A percentile compares a stretch with the other conserved stretches of the same genome.
Evolutionary conservation across 495 filamentous ascomycete species (phyloP).

Genomic region (Oidiodendron maius): DNA sequence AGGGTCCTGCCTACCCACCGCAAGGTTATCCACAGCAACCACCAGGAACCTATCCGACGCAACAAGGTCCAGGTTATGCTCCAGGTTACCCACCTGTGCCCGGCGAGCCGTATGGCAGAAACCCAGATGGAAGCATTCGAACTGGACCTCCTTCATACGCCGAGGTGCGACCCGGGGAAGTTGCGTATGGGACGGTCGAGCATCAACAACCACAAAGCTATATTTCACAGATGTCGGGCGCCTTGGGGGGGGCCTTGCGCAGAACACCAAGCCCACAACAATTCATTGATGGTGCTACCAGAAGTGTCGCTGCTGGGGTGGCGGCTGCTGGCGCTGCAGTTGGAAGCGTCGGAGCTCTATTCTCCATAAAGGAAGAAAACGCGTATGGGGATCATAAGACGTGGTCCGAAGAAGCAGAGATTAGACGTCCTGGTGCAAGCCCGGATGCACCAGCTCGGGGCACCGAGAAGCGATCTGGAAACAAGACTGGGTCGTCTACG

Average conservation of each 20-base stretch:
- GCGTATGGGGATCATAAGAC: conserved; percentile 77
- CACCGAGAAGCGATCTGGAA: conserved; percentile 20
- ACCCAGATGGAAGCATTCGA: conserved; percentile 31
- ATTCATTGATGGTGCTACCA: conserved; percentile 72
- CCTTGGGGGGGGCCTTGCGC: conserved; percentile 76
- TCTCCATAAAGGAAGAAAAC: conserved; percentile 76
- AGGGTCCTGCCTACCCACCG: neutral
- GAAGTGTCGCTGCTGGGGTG: conserved; percentile 69
- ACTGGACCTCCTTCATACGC: conserved; percentile 33
- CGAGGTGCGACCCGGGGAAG: conserved; percentile 28
- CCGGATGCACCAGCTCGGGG: conserved; percentile 9
- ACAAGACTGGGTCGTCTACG: conserved; percentile 1
- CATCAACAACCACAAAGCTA: conserved; percentile 49
- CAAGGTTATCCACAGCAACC: neutral
- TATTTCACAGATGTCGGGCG: conserved; percentile 73
- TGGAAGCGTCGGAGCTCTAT: conserved; percentile 71
- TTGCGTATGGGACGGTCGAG: conserved; percentile 28
- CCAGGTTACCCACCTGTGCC: neutral
- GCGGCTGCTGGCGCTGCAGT: conserved; percentile 78
- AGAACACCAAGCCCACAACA: conserved; percentile 87
- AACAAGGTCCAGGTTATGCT: conserved; percentile 3
- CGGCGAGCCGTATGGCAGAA: conserved; percentile 41
- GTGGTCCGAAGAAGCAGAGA: conserved; percentile 75
- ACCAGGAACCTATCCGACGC: neutral
- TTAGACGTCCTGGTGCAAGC: conserved; percentile 10